A percentile compares a stretch with the other conserved stretches of the same genome.
These are phyloP conservation scores for Amaranthus cruentus DNA, from an alignment of 148 eudicot species.

Conservation along the genomic window DNA sequence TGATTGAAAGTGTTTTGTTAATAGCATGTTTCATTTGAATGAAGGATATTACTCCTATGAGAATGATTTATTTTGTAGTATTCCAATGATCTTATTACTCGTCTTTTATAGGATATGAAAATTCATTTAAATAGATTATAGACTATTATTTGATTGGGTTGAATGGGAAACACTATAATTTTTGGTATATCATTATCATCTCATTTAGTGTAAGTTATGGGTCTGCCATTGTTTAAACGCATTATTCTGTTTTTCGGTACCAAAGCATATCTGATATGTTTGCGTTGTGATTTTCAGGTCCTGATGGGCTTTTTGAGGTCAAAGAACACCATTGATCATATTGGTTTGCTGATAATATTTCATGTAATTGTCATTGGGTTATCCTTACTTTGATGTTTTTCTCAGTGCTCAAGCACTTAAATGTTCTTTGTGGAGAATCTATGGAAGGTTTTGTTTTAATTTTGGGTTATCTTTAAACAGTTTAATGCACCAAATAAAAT, in stretches of 20 bases:
- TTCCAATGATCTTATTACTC: too few relatives aligned
- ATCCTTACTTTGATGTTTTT: not conserved
- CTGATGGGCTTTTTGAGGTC: slow-evolving; percentile 69
- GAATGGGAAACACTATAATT: too few relatives aligned
- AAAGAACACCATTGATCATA: slow-evolving; percentile 37
- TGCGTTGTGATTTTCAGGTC: slow-evolving; percentile 42
- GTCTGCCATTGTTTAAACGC: too few relatives aligned
- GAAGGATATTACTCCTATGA: too few relatives aligned
- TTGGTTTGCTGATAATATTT: slow-evolving; percentile 5
- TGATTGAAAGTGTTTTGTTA: too few relatives aligned
- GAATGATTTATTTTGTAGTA: too few relatives aligned
- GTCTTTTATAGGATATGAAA: too few relatives aligned
- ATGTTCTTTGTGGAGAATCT: slow-evolving; percentile 1
- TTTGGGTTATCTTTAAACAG: slow-evolving; percentile 8
- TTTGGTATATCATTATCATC: too few relatives aligned
- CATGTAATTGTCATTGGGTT: slow-evolving; percentile 6
- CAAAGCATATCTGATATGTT: not conserved
- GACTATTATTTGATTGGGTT: too few relatives aligned
- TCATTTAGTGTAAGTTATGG: too few relatives aligned
- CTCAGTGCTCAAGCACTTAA: slow-evolving; percentile 4
- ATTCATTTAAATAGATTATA: too few relatives aligned
- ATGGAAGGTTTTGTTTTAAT: slow-evolving; percentile 11
- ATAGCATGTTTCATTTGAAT: too few relatives aligned
- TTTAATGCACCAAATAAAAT: slow-evolving; percentile 15
- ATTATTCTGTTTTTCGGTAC: not conserved